Base-by-base conservation (phyloP, 1,139 yeast species). In the Debaryomyces coudertii region DNA sequence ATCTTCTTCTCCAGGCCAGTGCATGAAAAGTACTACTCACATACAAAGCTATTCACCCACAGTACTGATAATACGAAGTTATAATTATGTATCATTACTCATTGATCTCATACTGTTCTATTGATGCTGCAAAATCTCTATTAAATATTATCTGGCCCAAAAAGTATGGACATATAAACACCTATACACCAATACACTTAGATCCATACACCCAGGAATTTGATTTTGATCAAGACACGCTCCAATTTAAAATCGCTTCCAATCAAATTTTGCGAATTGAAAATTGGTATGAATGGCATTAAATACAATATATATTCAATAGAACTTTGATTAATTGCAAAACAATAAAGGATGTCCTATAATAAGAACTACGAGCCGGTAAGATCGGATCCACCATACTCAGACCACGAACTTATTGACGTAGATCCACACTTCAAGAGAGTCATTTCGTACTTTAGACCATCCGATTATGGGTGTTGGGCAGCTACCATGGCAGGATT, bases 381-480 rank as follows among this genome's bases (percentile, higher is more conserved):
- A 30, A 73, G 80, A 63, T 65, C 74, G 16, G 72, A 68, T 23
- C 74, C 78, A 34, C 69, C 75, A 30, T 64, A 65, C 49, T 63
- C 77, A 15, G 79, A 75, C 57, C 74, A 73, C 54, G 80, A 76
- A 58, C 62, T 75, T 48, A 89, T 89, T 60, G 96, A 89, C 63
- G 77, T 80, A 47, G 96, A 89, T 64, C 96, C 96, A 36, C 83
- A 84, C 54, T 86, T 88, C 67, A 60, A 66, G 46, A 76, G 89
- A 53, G 96, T 89, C 28, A 82, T 89, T 22, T 72, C 83, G 40
- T 89, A 85, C 69, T 82, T 88, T 66, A 77, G 96, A 62, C 65
- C 79, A 16, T 73, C 85, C 8, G 96, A 89, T 67, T 81, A 80
- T 59, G 78, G 73, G 12, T 66, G 72, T 35, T 82, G 90, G 85